A percentile compares a stretch with the other conserved stretches of the same genome.
These are phyloP conservation scores for Ophiocordyceps camponoti-leonardi DNA, from an alignment of 2,329 filamentous ascomycete genomes.

Conservation along the genomic window DNA sequence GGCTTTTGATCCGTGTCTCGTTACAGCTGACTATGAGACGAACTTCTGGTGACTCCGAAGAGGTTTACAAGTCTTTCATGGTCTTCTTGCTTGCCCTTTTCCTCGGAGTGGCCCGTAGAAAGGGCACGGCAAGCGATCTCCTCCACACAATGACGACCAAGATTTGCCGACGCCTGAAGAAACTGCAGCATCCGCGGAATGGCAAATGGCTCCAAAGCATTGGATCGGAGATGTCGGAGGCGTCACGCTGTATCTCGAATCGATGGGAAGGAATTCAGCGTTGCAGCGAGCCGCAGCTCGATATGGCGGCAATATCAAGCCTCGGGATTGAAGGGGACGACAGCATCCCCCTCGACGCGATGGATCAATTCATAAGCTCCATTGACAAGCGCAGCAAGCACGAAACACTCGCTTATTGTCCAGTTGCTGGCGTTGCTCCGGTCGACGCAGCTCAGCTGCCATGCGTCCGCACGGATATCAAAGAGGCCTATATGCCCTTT, in stretches of 20 bases:
- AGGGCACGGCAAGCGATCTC: conserved; percentile 8
- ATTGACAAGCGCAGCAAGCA: not conserved
- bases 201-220: not conserved
- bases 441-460: not conserved
- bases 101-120: conserved; percentile 9
- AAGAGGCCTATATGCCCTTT: not conserved
- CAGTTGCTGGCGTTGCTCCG: not conserved
- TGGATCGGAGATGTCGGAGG: not conserved
- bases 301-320: not conserved
- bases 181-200: conserved; percentile 11
- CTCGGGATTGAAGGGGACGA: not conserved
- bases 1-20: conserved; percentile 4
- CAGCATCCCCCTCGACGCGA: not conserved
- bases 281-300: conserved; percentile 1
- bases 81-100: conserved; percentile 22
- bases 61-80: conserved; percentile 33
- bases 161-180: conserved; percentile 22
- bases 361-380: not conserved
- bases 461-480: not conserved
- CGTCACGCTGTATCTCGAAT: not conserved
- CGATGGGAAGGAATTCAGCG: conserved; percentile 1
- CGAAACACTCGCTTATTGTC: not conserved
- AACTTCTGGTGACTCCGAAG: conserved; percentile 6
- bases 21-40: conserved; percentile 1
- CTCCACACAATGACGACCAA: conserved; percentile 25